A percentile compares a stretch with the other conserved stretches of the same genome.
phyloP scores from a whole-genome alignment of 768 basidiomycete genomes.

The Trametes cingulata region DNA sequence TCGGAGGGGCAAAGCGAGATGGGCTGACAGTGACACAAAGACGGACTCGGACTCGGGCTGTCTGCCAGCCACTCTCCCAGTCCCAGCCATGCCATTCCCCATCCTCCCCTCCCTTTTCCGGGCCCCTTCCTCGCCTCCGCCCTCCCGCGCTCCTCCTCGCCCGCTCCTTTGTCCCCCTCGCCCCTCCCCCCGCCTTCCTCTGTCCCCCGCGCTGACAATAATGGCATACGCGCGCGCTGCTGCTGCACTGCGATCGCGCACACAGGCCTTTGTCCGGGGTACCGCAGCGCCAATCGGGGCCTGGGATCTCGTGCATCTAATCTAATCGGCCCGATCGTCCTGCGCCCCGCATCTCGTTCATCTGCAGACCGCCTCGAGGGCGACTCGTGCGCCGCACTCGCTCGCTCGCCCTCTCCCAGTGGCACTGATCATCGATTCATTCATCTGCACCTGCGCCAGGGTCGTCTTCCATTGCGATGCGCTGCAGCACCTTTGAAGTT shows the following conservation, averaged over 20 bases:
- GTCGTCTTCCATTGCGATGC: not conserved
- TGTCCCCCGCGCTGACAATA: no score
- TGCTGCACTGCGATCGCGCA: not conserved
- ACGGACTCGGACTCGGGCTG: not conserved
- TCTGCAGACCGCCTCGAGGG: constrained; percentile 9
- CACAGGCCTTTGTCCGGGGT: constrained; percentile 9
- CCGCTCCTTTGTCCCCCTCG: constrained; percentile 2
- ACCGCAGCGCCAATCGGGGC: not conserved
- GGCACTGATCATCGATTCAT: constrained; percentile 8
- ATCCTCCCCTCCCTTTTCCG: constrained; percentile 16
- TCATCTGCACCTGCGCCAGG: not conserved
- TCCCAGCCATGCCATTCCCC: constrained; percentile 1
- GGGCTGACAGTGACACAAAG: constrained; percentile 20
- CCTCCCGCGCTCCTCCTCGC: not conserved
- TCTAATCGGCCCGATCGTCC: constrained; percentile 14
- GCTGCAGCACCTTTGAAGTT: not conserved
- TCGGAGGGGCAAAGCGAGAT: constrained; percentile 12
- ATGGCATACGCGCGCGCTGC: not conserved
- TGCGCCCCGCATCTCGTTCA: constrained; percentile 4
- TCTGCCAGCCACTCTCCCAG: not conserved
- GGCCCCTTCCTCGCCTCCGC: constrained; percentile 17
- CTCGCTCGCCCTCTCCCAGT: not conserved
- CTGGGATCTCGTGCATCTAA: constrained; percentile 10
- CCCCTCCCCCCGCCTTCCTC: not conserved
- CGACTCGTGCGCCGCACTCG: constrained; percentile 6